Base-by-base conservation (phyloP, 768 basidiomycete species). In the Flagelloscypha sp. region DNA sequence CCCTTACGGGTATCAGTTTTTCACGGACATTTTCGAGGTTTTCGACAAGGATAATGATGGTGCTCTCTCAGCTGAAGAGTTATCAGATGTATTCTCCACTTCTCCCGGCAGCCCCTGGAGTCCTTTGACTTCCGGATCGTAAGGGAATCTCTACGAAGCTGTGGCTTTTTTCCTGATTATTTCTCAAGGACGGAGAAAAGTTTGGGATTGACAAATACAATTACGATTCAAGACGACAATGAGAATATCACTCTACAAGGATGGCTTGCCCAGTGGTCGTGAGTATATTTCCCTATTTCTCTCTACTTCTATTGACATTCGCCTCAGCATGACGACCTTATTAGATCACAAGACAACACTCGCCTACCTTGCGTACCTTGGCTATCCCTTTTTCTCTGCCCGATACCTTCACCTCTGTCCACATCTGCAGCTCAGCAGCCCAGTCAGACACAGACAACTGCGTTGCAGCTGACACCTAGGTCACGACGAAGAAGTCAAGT, bases 231-330 rank as follows among this genome's bases (percentile, higher is more conserved):
- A 11, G 83, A 89, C 47, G 90, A 92, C 48, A 68, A 76, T 7
- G 90, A 88, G 8, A 79, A 86, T 19, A 85, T 97, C 12, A 97
- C 93, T n/a, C 59, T 99, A 28, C 93, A 97, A 61, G 88, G 90
- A 1, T 99, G 94, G 94, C 63, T 98, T 18, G 94, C 94, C 13
- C 93, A 95, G 53, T 99, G 94, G 94, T 94, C 88, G 92, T 90
- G 34, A 45, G 68, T 56, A 22, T n/a, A 25, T 19, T 36, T 20
- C 38, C 29, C 27, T 22, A 37, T 25, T 33, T 34, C 24, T 31
- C 22, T 9, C 36, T 27, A 30, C 24, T 36, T 37, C 12, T 20
- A 30, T 23, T 37, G 22, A 33, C 32, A 24, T 38, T 27, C 16
- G 31, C 24, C 27, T 24, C 42, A 97, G 93, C 53, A 95, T 98